Percentiles rank a stretch among this genome's conserved stretches.
Evolutionary conservation across 106 monocot genomes (phyloP).

Genomic region (Platanthera guangdongensis): DNA sequence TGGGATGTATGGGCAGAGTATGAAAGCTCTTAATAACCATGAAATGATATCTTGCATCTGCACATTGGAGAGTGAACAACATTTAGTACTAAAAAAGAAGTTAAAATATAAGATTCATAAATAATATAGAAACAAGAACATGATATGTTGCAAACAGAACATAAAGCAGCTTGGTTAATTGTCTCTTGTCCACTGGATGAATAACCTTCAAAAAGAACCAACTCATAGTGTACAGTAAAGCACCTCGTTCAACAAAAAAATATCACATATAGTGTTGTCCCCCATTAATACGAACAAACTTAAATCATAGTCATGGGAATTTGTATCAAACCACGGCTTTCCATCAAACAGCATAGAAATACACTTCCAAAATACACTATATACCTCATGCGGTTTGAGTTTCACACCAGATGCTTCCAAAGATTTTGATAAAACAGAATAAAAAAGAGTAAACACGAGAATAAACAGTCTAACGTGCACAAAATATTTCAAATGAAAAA

Average conservation of each 20-base stretch:
- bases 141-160: not conserved
- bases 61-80: constrained; percentile 54
- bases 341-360: constrained; percentile 43
- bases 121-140: not conserved
- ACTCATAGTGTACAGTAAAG: constrained; percentile 56
- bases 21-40: constrained; percentile 72
- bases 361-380: constrained; percentile 53
- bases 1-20: constrained; percentile 47
- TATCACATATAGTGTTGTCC: constrained; percentile 27
- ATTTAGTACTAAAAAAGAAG: constrained; percentile 34
- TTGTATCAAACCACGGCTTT: constrained; percentile 11
- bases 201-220: constrained; percentile 45
- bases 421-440: constrained; percentile 42
- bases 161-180: constrained; percentile 1
- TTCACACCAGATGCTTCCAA: constrained; percentile 17
- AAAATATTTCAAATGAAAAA: not conserved
- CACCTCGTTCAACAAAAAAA: constrained; percentile 53
- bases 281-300: constrained; percentile 38
- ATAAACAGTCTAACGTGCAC: not conserved
- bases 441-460: not conserved
- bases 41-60: constrained; percentile 37
- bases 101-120: not conserved
- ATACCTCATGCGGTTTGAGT: constrained; percentile 48
- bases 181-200: constrained; percentile 36
- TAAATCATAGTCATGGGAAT: constrained; percentile 8